These are phyloP conservation scores for Arabidopsis lyrata DNA, from an alignment of 441 rosid genomes.

Conservation along the genomic window DNA sequence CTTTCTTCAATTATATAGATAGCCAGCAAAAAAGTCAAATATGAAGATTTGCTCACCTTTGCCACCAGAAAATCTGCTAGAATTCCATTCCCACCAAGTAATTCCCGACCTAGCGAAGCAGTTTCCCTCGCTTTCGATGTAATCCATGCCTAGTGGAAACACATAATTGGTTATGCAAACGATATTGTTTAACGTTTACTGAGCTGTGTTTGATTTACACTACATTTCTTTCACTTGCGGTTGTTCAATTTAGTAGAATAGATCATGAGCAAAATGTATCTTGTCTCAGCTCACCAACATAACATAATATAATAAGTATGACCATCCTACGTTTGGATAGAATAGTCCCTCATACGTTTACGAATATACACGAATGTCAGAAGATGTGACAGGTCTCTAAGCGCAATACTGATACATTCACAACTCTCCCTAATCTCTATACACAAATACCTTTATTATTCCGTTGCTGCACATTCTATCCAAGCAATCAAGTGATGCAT, in stretches of 20 bases:
- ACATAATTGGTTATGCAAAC: constrained; percentile 22
- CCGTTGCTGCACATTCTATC: background rate
- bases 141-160: constrained; percentile 76
- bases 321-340: background rate
- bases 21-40: background rate
- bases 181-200: background rate
- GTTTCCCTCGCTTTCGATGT: constrained; percentile 80
- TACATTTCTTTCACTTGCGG: background rate
- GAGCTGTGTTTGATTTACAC: constrained; percentile 1
- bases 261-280: constrained; percentile 1
- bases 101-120: constrained; percentile 77
- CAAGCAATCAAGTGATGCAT: constrained; percentile 3
- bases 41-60: constrained; percentile 60
- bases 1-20: background rate
- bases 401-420: background rate
- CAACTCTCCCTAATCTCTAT: background rate
- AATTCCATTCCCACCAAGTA: constrained; percentile 97
- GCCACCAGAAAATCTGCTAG: constrained; percentile 91
- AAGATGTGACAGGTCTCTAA: background rate
- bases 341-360: background rate
- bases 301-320: background rate
- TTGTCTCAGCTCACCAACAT: constrained; percentile 13
- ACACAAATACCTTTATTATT: background rate
- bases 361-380: background rate
- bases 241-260: constrained; percentile 11